Evolutionary conservation across 2,329 filamentous ascomycete species (phyloP), one percentile per base, ranked within the genome.

Genomic region (Colletotrichum gigasporum): DNA sequence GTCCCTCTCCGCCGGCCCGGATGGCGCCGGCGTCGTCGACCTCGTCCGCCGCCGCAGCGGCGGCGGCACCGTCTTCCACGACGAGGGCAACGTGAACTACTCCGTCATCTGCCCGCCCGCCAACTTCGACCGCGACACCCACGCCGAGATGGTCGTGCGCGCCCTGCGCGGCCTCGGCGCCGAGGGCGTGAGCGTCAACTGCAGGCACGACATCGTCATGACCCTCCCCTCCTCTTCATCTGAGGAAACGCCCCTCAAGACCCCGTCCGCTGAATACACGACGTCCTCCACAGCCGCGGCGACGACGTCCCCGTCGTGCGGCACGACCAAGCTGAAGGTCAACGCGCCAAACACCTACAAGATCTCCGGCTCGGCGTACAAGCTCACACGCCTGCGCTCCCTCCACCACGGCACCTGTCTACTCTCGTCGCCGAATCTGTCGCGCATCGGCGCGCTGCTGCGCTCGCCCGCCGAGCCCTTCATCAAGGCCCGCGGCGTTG

Each of bases 321-420:
- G n/a, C n/a, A n/a, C n/a, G n/a, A 14, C 35, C 37, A 41, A 28
- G 22, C 50, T 35, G 5, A 53, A 53, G n/a, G 60, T 45, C 3
- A 52, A 60, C 32, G 47, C 55, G 51, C 67, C 63, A 12, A 63
- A 65, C 39, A 83, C 85, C 2, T 87, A 90, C 73, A 99, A 99
- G 76, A 86, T 98, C 10, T 97, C 94, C 0, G 96, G 96, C 1
- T 97, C 94, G 1, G 96, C 96, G 10, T 99, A 97, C 80, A 98
- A 98, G 78, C 83, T 99, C 56, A 97, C 92, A 0, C 85, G 92
- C 22, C 81, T 87, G 50, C 86, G 95, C 44, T 91, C 94, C 7
- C 82, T 99, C 62, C 96, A 99, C 77, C 96, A 99, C 77, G 96
- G 94, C 7, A 99, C 96, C 0, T 96, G 94, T 71, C 83, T 99